Percentiles rank a stretch among this genome's conserved stretches.
Evolutionary conservation across 2,329 filamentous ascomycete genomes (phyloP).

Genomic region (Didymellaceae sp.): DNA sequence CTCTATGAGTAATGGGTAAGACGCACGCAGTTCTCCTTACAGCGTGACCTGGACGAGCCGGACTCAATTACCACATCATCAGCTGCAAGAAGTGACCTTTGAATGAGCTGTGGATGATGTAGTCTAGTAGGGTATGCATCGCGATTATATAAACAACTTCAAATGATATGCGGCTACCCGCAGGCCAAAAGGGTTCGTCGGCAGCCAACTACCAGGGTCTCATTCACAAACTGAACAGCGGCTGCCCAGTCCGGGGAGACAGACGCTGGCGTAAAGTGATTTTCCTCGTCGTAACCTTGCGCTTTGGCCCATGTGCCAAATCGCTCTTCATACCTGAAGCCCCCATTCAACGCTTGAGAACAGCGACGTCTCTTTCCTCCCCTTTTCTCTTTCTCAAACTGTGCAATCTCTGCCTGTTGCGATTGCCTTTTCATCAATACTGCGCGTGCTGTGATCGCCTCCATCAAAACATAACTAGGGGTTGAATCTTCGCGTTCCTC

Average conservation of each 20-base stretch:
- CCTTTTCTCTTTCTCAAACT: conserved; percentile 33
- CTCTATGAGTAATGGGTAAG: conserved; percentile 20
- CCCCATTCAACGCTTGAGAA: conserved; percentile 29
- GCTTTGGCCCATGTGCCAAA: conserved; percentile 45
- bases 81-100: background rate
- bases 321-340: conserved; percentile 42
- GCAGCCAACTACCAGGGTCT: conserved; percentile 16
- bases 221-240: conserved; percentile 28
- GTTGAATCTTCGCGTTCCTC: conserved; percentile 37
- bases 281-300: conserved; percentile 45
- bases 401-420: conserved; percentile 24
- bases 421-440: conserved; percentile 34
- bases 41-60: conserved; percentile 11
- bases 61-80: background rate
- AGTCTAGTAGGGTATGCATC: background rate
- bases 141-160: background rate
- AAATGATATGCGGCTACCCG: conserved; percentile 17
- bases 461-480: conserved; percentile 39
- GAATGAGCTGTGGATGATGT: too few species aligned
- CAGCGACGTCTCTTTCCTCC: conserved; percentile 34
- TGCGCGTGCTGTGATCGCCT: conserved; percentile 24
- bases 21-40: conserved; percentile 17
- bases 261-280: conserved; percentile 37
- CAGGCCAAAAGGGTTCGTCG: conserved; percentile 7
- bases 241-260: conserved; percentile 20